phyloP scores from a whole-genome alignment of 305 asterid genomes.

The Caryopteris hybrid region DNA sequence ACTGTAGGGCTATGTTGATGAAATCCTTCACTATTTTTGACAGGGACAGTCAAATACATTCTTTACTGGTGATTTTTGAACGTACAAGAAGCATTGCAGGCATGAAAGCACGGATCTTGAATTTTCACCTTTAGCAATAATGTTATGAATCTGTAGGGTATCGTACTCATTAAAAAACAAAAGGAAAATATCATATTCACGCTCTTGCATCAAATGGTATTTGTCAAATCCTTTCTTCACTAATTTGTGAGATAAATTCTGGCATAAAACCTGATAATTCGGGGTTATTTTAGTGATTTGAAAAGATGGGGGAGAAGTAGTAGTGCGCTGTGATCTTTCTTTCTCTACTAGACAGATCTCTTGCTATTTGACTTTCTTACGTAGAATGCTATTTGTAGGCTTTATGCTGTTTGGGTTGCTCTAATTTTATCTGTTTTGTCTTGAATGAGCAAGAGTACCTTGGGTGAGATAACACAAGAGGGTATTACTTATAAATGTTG shows the following conservation, averaged over 20 bases:
- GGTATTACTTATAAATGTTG: not conserved
- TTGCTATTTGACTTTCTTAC: not conserved
- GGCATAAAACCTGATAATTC: not conserved
- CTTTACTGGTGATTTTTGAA: not conserved
- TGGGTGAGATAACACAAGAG: not conserved
- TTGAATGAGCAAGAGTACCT: not conserved
- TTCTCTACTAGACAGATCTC: not conserved
- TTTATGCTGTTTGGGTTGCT: not conserved
- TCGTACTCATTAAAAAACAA: no score
- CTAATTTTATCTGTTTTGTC: not conserved
- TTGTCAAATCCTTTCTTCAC: not conserved
- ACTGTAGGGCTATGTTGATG: not conserved
- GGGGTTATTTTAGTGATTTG: not conserved
- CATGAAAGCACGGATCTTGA: not conserved
- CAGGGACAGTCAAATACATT: not conserved
- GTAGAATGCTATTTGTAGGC: not conserved
- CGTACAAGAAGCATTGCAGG: not conserved
- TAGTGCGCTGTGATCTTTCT: not conserved
- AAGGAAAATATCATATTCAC: not conserved
- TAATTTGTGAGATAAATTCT: not conserved
- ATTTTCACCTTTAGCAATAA: not conserved
- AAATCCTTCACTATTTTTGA: not conserved
- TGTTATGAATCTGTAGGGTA: not conserved
- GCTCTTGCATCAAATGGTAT: not conserved
- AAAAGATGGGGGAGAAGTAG: not conserved